phyloP scores from a whole-genome alignment of 805 yeast genomes.

The Cephaloascus albidus region DNA sequence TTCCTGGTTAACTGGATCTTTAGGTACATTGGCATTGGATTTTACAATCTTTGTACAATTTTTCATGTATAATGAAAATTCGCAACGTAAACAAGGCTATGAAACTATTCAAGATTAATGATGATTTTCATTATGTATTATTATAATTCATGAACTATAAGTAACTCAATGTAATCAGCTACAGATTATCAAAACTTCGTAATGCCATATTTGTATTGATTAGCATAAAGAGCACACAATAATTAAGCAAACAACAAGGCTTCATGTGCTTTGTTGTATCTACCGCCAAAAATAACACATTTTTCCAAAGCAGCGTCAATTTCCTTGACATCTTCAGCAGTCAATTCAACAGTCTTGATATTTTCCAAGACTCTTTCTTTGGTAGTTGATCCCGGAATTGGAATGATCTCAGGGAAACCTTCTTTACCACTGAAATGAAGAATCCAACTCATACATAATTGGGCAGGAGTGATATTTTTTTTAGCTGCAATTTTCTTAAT shows the following conservation, averaged over 20 bases:
- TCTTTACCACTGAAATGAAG: slow-evolving; percentile 30
- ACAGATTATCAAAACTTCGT: too few species aligned
- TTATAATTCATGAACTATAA: too few species aligned
- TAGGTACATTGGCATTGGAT: slow-evolving; percentile 81
- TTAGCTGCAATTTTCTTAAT: slow-evolving; percentile 41
- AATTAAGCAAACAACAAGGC: neutral
- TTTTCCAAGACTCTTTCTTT: slow-evolving; percentile 54
- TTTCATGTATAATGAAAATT: slow-evolving; percentile 53
- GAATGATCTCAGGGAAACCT: slow-evolving; percentile 48
- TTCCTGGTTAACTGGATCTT: slow-evolving; percentile 87
- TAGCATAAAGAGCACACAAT: too few species aligned
- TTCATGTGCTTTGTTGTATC: slow-evolving; percentile 30
- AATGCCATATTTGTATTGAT: too few species aligned
- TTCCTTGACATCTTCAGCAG: slow-evolving; percentile 47
- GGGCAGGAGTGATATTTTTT: slow-evolving; percentile 45
- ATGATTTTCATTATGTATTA: too few species aligned
- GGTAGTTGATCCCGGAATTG: slow-evolving; percentile 75
- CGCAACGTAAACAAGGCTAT: slow-evolving; percentile 12
- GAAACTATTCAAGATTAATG: slow-evolving; percentile 8
- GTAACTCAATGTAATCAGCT: too few species aligned
- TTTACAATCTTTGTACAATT: slow-evolving; percentile 80
- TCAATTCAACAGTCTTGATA: slow-evolving; percentile 33
- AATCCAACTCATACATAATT: slow-evolving; percentile 64
- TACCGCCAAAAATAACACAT: slow-evolving; percentile 43
- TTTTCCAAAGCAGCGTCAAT: slow-evolving; percentile 35